Base-by-base conservation (phyloP, 1,284 basidiomycete genomes). In the Serendipita sp. region DNA sequence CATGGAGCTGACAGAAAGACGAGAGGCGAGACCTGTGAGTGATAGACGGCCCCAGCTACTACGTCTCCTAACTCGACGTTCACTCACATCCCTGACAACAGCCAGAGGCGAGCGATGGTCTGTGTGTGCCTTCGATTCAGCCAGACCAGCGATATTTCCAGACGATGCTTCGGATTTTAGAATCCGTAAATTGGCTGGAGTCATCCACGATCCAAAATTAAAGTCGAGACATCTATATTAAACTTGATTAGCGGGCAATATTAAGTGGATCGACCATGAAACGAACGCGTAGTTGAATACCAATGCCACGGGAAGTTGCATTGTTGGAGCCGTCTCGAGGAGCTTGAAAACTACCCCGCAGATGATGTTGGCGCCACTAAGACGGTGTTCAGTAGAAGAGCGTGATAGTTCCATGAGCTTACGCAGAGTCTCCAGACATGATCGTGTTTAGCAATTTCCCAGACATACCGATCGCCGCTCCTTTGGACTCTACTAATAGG, bases 151-250 rank as follows among this genome's bases (percentile, higher is more conserved):
- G 10, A 81, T 72, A 63, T 77, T 71, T 0, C 72, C 70, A n/a
- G 86, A 83, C 0, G 89, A 41, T 60, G 68, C 50, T 66, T 65
- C 53, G 15, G 75, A 74, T 61, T 88, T 82, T 10, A 98, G 77
- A 10, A 95, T 87, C 3, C 83, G 82, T 60, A 98, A 77, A 72
- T 96, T 87, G 22, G 82, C 81, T 1, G 88, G 86, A 0, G 93
- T 85, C 93, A 98, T 97, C 95, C 95, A 99, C 29, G 92, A 92
- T 0, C 89, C 91, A 72, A 94, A 98, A 72, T 96, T 95, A 77
- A 99, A 98, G 72, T 98, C 95, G 61, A 98, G 81, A 17, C 53
- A 58, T 75, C 76, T 2, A 79, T 76, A 67, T 81, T 38, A 6
- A 1, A 82, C 15, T 6, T n/a, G 15, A n/a, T 17, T 49, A 29